These are phyloP conservation scores for Trypanosoma boissoni DNA, from an alignment of 208 protist genomes.

Conservation along the genomic window DNA sequence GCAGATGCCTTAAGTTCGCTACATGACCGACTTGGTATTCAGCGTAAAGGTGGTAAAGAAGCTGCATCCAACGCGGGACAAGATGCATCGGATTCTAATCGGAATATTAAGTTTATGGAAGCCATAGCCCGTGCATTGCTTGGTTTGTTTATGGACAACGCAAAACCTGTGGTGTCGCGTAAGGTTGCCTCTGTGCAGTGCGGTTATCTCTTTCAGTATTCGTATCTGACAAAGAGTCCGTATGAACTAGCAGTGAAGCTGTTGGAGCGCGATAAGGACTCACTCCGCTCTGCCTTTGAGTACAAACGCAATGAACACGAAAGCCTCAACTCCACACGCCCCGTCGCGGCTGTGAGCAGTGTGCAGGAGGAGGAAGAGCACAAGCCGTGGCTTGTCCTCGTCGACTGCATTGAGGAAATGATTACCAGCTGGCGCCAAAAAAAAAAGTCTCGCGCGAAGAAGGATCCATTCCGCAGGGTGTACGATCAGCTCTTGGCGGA, in stretches of 20 bases:
- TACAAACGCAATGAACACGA: slow-evolving; percentile 6
- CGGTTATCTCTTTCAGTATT: slow-evolving; percentile 74
- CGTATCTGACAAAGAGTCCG: slow-evolving; percentile 64
- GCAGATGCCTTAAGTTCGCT: slow-evolving; percentile 48
- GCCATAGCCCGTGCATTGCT: slow-evolving; percentile 51
- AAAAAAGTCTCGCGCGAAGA: slow-evolving; percentile 31
- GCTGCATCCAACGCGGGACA: not conserved
- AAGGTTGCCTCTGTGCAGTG: slow-evolving; percentile 60
- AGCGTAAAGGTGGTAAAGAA: slow-evolving; percentile 15
- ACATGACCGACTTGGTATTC: slow-evolving; percentile 58
- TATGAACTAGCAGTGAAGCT: slow-evolving; percentile 47
- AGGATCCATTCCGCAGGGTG: slow-evolving; percentile 26
- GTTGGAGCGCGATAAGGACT: slow-evolving; percentile 26
- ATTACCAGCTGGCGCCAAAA: slow-evolving; percentile 45
- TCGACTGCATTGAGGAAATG: slow-evolving; percentile 69
- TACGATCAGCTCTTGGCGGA: slow-evolving; percentile 34
- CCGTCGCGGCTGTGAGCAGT: slow-evolving; percentile 24
- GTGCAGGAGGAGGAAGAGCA: slow-evolving; percentile 41
- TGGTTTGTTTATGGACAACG: slow-evolving; percentile 48
- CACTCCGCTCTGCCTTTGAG: slow-evolving; percentile 31
- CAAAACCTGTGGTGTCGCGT: slow-evolving; percentile 42
- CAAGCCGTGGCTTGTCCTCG: slow-evolving; percentile 63
- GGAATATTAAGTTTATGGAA: slow-evolving; percentile 34
- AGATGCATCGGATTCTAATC: not conserved
- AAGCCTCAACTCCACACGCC: slow-evolving; percentile 1